These are phyloP conservation scores for Aethionema arabicum DNA, from an alignment of 345 rosid species.

Conservation along the genomic window DNA sequence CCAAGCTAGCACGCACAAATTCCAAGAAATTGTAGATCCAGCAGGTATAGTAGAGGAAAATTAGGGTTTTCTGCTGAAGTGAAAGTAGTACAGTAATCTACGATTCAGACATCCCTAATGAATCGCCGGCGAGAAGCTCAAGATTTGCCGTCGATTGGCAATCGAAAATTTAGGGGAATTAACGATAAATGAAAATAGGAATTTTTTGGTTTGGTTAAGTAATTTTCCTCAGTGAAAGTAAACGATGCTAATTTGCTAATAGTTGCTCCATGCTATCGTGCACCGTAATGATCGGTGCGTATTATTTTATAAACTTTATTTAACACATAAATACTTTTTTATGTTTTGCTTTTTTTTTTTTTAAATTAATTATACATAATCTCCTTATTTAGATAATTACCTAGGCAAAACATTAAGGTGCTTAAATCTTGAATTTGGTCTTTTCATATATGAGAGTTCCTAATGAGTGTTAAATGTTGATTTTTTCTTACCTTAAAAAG, in stretches of 20 bases:
- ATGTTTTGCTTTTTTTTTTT: background rate
- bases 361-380: background rate
- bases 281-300: slow-evolving; percentile 32
- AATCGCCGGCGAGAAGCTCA: slow-evolving; percentile 30
- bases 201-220: slow-evolving; percentile 23
- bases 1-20: slow-evolving; percentile 50
- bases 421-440: no score
- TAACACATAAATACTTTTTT: background rate
- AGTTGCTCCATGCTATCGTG: slow-evolving; percentile 34
- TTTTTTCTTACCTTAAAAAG: no score
- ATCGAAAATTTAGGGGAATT: slow-evolving; percentile 38
- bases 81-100: slow-evolving; percentile 4
- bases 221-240: slow-evolving; percentile 31
- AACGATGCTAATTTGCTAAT: slow-evolving; percentile 38
- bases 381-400: no score
- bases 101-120: slow-evolving; percentile 7
- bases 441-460: no score
- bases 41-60: background rate
- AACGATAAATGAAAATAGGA: slow-evolving; percentile 25
- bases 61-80: slow-evolving; percentile 26
- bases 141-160: slow-evolving; percentile 34
- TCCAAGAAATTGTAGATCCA: slow-evolving; percentile 51
- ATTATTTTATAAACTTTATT: background rate
- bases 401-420: no score
- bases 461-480: no score